These are phyloP conservation scores for Dothideomycetidae sp. DNA, from an alignment of 2,329 filamentous ascomycete genomes.

Conservation along the genomic window DNA sequence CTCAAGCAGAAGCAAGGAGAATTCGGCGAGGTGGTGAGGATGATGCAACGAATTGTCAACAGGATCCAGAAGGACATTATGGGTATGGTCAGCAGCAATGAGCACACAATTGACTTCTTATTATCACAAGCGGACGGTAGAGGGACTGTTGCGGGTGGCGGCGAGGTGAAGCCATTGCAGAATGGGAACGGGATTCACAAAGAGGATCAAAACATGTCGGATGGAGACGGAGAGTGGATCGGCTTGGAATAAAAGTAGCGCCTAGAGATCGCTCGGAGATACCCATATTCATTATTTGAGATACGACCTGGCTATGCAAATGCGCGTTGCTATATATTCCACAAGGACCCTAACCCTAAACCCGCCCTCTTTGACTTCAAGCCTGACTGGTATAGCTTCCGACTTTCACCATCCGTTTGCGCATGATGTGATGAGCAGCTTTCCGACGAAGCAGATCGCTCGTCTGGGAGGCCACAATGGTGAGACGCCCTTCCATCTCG, in stretches of 20 bases:
- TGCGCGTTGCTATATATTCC: background rate
- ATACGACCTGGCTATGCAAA: too few relatives aligned
- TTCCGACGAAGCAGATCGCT: conserved; percentile 7
- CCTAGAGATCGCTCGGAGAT: too few relatives aligned
- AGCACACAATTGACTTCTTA: conserved; percentile 79
- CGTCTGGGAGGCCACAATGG: conserved; percentile 9
- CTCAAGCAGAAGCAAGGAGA: conserved; percentile 67
- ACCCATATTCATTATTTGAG: too few relatives aligned
- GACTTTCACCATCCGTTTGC: too few relatives aligned
- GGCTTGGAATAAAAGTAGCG: conserved; percentile 40
- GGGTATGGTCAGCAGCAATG: conserved; percentile 71
- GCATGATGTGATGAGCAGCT: conserved; percentile 13
- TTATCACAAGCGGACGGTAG: conserved; percentile 24
- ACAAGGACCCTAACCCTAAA: background rate
- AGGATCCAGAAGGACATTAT: conserved; percentile 73
- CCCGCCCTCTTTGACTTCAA: too few relatives aligned
- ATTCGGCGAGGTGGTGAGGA: conserved; percentile 70
- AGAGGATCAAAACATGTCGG: conserved; percentile 20
- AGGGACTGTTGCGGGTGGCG: background rate
- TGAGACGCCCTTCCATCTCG: background rate
- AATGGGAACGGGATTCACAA: conserved; percentile 11
- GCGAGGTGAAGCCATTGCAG: conserved; percentile 3
- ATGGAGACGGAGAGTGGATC: conserved; percentile 34
- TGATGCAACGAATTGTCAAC: conserved; percentile 65
- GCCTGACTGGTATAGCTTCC: too few relatives aligned